Conservation (phyloP, 495 filamentous ascomycete genomes). For the Hypoxylon subgilvum region DNA sequence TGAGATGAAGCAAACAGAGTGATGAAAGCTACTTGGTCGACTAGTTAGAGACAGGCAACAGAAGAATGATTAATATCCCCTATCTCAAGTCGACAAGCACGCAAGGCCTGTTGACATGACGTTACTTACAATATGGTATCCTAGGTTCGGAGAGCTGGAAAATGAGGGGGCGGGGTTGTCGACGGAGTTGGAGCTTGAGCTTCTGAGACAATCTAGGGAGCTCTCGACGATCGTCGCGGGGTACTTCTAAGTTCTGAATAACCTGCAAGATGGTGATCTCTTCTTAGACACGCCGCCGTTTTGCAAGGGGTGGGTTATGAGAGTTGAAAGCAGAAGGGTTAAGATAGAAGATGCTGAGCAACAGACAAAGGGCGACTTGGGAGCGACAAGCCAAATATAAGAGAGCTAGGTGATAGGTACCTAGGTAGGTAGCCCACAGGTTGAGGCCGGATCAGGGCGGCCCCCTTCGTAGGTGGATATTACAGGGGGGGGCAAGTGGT, state of each 20-base stretch:
- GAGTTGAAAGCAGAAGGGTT: background rate
- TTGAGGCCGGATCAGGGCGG: constrained; percentile 1
- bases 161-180: constrained; percentile 36
- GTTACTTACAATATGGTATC: constrained; percentile 21
- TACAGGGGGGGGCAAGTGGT: constrained; percentile 20
- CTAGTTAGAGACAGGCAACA: constrained; percentile 6
- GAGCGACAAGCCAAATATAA: constrained; percentile 17
- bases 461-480: constrained; percentile 8
- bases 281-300: constrained; percentile 10
- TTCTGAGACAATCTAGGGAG: constrained; percentile 12
- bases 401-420: background rate
- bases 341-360: background rate
- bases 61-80: background rate
- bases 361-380: constrained; percentile 18
- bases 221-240: constrained; percentile 34
- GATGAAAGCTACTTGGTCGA: constrained; percentile 5
- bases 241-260: background rate
- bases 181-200: constrained; percentile 27
- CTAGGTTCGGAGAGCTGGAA: constrained; percentile 2
- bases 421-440: constrained; percentile 1
- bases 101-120: constrained; percentile 10
- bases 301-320: too few relatives aligned
- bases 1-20: background rate
- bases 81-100: constrained; percentile 16
- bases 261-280: constrained; percentile 1